Evolutionary conservation across 805 yeast genomes (phyloP), one percentile per base, ranked within the genome.

Genomic region (Metschnikowia similis): DNA sequence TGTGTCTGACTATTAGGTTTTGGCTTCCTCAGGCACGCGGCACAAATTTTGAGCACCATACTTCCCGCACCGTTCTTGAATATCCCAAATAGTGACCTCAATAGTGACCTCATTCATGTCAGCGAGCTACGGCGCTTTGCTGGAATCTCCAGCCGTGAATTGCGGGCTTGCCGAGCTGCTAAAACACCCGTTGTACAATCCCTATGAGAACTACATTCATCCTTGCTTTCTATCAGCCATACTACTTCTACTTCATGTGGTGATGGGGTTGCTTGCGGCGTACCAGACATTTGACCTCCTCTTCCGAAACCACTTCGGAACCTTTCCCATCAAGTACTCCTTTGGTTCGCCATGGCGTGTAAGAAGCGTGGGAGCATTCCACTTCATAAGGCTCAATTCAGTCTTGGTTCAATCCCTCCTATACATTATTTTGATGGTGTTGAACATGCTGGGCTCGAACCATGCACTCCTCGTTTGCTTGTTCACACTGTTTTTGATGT

Each of bases 201-300:
- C 65, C 6, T 16, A 42, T 34, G 53, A 54, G 14, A 66, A 67
- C 51, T 54, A 61, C 37, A 36, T 67, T 8, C 64, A 67, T 50
- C 72, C 72, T 3, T 63, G 68, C 47, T 67, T 69, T 48, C 42
- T 67, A 34, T 44, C 58, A 14, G 48, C 55, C 13, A 48, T 55
- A 11, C 47, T 51, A 16, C 30, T 51, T 26, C 32, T 45, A 2
- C 44, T 53, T 36, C 56, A 48, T 45, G 51, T 31, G 17, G 38
- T 52, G n/a, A n/a, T 54, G 21, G 65, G 58, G 8, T 45, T 39
- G 3, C 49, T 52, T 13, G 60, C 49, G 2, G n/a, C 57, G 6
- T 28, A 17, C n/a, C 66, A 64, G 39, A 48, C 56, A 14, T 17
- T 47, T n/a, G 45, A 37, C 31, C 52, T 61, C 14, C 48, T 51